Evolutionary conservation across 805 yeast genomes (phyloP).

Genomic region (Lachancea meyersii): DNA sequence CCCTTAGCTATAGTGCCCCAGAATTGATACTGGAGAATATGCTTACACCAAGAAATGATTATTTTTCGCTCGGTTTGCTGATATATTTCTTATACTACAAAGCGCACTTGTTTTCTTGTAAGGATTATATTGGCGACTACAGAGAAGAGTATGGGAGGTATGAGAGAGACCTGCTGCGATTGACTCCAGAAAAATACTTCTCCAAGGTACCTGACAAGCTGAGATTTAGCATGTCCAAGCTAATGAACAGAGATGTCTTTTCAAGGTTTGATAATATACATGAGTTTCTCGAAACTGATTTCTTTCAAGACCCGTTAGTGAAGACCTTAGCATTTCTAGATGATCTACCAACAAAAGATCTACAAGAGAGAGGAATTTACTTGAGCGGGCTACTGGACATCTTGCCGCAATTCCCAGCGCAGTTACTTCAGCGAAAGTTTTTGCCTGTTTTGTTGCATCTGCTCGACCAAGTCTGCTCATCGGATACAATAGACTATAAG

Average conservation of each 20-base stretch:
- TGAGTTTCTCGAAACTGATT: slow-evolving; percentile 62
- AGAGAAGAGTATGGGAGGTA: slow-evolving; percentile 49
- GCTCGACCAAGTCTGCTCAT: slow-evolving; percentile 34
- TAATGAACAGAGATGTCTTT: slow-evolving; percentile 52
- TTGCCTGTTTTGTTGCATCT: slow-evolving; percentile 60
- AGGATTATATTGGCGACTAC: slow-evolving; percentile 53
- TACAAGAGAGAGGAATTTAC: slow-evolving; percentile 61
- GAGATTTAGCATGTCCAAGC: slow-evolving; percentile 39
- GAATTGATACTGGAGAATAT: slow-evolving; percentile 65
- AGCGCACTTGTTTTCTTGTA: slow-evolving; percentile 42
- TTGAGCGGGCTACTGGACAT: slow-evolving; percentile 55
- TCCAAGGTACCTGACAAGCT: slow-evolving; percentile 56
- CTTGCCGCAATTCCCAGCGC: slow-evolving; percentile 53
- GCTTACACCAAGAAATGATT: slow-evolving; percentile 64
- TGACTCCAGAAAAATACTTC: slow-evolving; percentile 38
- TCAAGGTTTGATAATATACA: slow-evolving; percentile 43
- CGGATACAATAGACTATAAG: slow-evolving; percentile 38
- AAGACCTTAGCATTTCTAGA: slow-evolving; percentile 77
- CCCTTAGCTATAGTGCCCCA: slow-evolving; percentile 77
- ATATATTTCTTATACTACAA: slow-evolving; percentile 64
- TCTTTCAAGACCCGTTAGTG: slow-evolving; percentile 77
- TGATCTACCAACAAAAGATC: slow-evolving; percentile 68
- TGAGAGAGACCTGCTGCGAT: slow-evolving; percentile 39
- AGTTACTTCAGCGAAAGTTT: slow-evolving; percentile 58
- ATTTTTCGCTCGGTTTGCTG: slow-evolving; percentile 77